Conservation (phyloP, 345 rosid genomes). For the Salix exigua region DNA sequence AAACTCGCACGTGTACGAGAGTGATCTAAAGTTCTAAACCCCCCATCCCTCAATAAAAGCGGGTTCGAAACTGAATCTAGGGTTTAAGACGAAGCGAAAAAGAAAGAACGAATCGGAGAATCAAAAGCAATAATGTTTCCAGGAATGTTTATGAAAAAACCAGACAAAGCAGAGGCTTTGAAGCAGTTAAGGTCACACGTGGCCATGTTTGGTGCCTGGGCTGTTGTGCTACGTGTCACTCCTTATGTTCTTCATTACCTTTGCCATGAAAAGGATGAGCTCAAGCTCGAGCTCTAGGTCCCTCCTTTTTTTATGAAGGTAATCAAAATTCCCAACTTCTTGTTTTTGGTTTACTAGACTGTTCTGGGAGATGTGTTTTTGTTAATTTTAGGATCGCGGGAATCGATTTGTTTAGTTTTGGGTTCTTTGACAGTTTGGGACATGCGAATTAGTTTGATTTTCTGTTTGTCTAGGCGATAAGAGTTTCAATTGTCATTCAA, state of each 20-base stretch:
- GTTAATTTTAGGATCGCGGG: neutral
- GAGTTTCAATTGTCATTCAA: neutral
- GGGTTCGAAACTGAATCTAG: neutral
- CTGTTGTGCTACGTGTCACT: conserved; percentile 51
- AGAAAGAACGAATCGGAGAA: neutral
- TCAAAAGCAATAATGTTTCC: conserved; percentile 55
- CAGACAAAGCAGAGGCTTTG: conserved; percentile 78
- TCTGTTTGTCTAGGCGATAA: neutral
- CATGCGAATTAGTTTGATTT: neutral
- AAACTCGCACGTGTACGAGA: neutral
- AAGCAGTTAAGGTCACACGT: conserved; percentile 63
- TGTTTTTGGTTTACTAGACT: neutral
- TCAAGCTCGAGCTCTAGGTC: conserved; percentile 63
- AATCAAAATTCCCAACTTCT: neutral
- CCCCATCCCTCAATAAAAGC: neutral
- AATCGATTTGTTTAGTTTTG: neutral
- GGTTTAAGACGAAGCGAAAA: conserved; percentile 14
- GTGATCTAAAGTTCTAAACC: neutral
- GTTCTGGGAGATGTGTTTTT: neutral
- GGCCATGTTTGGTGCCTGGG: conserved; percentile 62
- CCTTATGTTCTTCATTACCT: conserved; percentile 73
- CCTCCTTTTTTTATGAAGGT: neutral
- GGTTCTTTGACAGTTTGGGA: neutral
- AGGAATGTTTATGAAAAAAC: conserved; percentile 73
- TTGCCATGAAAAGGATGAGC: conserved; percentile 61